These are phyloP conservation scores for Candida sonorensis DNA, from an alignment of 805 yeast genomes.

Conservation along the genomic window DNA sequence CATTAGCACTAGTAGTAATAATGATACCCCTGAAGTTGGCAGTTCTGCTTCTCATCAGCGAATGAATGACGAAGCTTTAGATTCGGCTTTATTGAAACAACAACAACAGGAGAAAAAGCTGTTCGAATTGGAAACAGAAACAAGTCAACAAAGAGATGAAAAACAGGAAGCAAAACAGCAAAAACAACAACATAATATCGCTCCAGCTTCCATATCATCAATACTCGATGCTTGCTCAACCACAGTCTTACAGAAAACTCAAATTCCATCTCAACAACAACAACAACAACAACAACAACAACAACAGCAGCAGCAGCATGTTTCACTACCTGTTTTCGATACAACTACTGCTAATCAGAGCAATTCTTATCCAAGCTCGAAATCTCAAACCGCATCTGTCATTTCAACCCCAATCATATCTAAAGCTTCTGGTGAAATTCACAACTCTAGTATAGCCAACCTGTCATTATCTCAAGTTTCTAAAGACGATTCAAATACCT, in stretches of 20 bases:
- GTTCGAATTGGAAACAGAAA: no score
- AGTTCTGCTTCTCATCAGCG: no score
- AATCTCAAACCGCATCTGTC: conserved; percentile 3
- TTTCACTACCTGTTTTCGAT: no score
- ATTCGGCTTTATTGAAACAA: no score
- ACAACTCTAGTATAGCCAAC: background rate
- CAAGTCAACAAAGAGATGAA: no score
- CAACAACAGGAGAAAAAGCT: no score
- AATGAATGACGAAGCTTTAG: no score
- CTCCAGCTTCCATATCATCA: no score
- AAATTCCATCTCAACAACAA: background rate
- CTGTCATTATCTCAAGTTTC: conserved; percentile 1
- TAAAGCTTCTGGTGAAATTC: background rate
- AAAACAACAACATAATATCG: no score
- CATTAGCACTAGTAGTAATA: no score
- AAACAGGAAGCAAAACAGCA: no score
- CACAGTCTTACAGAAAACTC: background rate
- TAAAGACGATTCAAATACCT: conserved; percentile 9
- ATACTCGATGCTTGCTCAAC: background rate
- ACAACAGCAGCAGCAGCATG: background rate
- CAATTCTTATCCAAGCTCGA: background rate
- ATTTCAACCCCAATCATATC: conserved; percentile 1
- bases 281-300: background rate
- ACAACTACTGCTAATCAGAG: background rate
- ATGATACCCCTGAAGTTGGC: no score